Conservation (phyloP, 2,329 filamentous ascomycete species). For the Talaromyces sp. region DNA sequence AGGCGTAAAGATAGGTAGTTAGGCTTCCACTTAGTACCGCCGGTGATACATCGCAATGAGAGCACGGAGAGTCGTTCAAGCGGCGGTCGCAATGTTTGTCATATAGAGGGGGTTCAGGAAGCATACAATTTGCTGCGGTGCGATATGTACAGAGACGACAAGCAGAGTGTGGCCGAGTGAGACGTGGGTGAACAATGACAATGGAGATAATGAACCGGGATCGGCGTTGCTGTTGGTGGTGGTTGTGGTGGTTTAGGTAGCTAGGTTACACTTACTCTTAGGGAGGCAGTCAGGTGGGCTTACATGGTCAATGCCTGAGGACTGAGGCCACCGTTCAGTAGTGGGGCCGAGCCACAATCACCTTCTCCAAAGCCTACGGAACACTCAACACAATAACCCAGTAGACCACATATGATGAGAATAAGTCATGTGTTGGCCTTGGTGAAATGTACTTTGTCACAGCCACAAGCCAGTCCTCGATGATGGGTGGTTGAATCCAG, state of each 20-base stretch:
- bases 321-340: background rate
- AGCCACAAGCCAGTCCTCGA: background rate
- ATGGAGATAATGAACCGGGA: background rate
- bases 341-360: background rate
- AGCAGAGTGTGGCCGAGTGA: background rate
- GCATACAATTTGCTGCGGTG: background rate
- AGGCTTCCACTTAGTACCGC: slow-evolving; percentile 16
- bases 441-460: no score
- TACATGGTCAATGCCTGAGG: background rate
- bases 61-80: slow-evolving; percentile 1
- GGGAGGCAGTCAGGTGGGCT: background rate
- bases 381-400: background rate
- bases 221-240: background rate
- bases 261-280: background rate
- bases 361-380: background rate
- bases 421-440: background rate
- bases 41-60: slow-evolving; percentile 7
- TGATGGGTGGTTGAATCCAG: background rate
- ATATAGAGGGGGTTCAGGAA: background rate
- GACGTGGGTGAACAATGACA: background rate
- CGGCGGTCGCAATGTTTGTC: background rate
- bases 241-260: slow-evolving; percentile 2
- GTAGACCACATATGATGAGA: background rate
- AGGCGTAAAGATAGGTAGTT: slow-evolving; percentile 9
- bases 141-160: background rate